Base-by-base conservation (phyloP, 306 rosid genomes). In the Castanea sativa region DNA sequence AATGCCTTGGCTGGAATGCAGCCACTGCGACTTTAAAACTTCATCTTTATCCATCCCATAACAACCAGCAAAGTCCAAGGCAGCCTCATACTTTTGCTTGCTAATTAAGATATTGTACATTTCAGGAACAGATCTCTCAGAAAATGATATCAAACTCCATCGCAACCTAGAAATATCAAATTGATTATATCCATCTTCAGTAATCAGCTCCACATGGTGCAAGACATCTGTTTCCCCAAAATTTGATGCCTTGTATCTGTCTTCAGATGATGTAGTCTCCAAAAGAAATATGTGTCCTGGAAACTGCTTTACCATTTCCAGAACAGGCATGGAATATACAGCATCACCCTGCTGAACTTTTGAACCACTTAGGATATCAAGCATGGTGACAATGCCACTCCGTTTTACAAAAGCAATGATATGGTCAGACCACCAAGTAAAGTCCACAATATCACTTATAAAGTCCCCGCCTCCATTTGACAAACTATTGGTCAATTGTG, bases 371-470 rank as follows among this genome's bases (percentile, higher is more conserved):
- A 82, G 87, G 77, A 95, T 84, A 83, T 95, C 86, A 87, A 95
- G 71, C 94, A 95, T 84, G 84, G 78, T 74, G 76, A 90, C 86
- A 83, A 77, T 33, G 15, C 98, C 96, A 79, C 76, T 77, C 77
- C 82, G 88, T 78, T 86, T 87, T 76, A 90, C 89, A 84, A 83
- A 63, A 60, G 93, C 78, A 81, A 95, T 85, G 84, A 91, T 82
- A 81, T 89, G 94, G 81, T 88, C 94, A 81, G 88, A 85, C 99
- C 97, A 93, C 99, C 99, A 95, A 53, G 90, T 86, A 88, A 95
- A 93, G 85, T 95, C 98, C 86, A 92, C 87, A 85, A 83, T 64
- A 76, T 79, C 89, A 61, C 55, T 41, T 19, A 76, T 58, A 71
- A 81, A 41, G 70, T 72, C 85, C 30, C 65, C 73, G 19, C 74